Base-by-base conservation (phyloP, 495 filamentous ascomycete genomes). In the Penicillium atrosanguineum region DNA sequence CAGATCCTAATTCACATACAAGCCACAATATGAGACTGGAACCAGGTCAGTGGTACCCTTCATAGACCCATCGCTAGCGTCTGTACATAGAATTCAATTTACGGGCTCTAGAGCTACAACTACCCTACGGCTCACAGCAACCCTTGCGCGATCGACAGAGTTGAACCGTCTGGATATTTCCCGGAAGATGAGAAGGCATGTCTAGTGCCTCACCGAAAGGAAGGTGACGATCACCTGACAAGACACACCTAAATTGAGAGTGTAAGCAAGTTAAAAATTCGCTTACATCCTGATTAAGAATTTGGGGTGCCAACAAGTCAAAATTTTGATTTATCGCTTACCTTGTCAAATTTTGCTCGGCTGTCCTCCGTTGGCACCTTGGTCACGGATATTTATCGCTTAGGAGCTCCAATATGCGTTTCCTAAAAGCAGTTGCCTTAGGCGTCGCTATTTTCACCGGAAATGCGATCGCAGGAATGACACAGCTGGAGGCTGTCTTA, bases 1-100 rank as follows among this genome's bases (percentile, higher is more conserved):
- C 19, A 53, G 59, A 62, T 62, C 59, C 2, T n/a, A n/a, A n/a
- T 28, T 19, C 53, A 59, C 55, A 46, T 41, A 41, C 9, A 28
- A 28, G 26, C 26, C 26, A 28, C 26, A 4, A 7, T 28, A 4
- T 28, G 26, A 28, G 26, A 28, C 26, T 7, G 7, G 26, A 7
- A 7, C 7, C 26, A 28, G 7, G 4, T 28, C 4, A 28, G 26
- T 28, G 26, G 26, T 28, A 28, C n/a, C 26, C 26, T 28, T 28
- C 4, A 28, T 28, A 7, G 26, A 4, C 7, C 4, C 26, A 7
- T 28, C 4, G 4, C 7, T 28, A 28, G 26, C 7, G 26, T 7
- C 26, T n/a, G n/a, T 7, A 28, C 7, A 7, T 28, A 7, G 4
- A 28, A 28, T 4, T 28, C 7, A 28, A 28, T 28, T 28, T 28